phyloP scores from a whole-genome alignment of 169 alveolate species.

The Babesia bigemina region DNA sequence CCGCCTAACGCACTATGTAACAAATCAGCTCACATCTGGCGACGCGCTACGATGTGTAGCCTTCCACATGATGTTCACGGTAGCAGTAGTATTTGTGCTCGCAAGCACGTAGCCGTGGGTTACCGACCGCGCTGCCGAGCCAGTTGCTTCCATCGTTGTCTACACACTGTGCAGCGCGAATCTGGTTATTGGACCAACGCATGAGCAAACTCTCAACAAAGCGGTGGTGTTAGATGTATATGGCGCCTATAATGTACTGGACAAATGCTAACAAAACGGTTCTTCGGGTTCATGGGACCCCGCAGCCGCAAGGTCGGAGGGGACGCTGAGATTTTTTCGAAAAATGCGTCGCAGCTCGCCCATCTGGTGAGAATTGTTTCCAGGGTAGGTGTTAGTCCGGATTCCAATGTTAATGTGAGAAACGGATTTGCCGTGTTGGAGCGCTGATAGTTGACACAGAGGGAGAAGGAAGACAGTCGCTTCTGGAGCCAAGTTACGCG shows the following conservation, averaged over 20 bases:
- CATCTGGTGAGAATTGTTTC: slow-evolving; percentile 45
- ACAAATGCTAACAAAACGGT: slow-evolving; percentile 27
- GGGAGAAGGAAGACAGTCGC: slow-evolving; percentile 6
- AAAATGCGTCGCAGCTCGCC: slow-evolving; percentile 56
- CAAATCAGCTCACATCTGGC: neutral
- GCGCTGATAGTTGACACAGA: slow-evolving; percentile 6
- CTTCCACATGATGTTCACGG: neutral
- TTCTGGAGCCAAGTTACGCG: slow-evolving; percentile 54
- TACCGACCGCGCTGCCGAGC: no score
- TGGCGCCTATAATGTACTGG: neutral
- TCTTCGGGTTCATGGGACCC: slow-evolving; percentile 50
- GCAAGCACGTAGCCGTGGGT: no score
- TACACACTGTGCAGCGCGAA: no score
- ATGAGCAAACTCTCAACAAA: no score
- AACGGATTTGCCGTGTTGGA: neutral
- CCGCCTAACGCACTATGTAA: neutral
- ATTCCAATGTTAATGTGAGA: neutral
- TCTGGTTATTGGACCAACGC: no score
- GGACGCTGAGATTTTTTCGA: slow-evolving; percentile 40
- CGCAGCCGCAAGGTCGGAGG: slow-evolving; percentile 4
- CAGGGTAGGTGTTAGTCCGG: slow-evolving; percentile 33
- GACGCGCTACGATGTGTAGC: neutral
- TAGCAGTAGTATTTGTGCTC: neutral
- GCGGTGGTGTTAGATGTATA: no score
- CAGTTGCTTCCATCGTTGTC: no score